Base-by-base conservation (phyloP, 176 grass and related monocot genomes). In the Zea mays region DNA sequence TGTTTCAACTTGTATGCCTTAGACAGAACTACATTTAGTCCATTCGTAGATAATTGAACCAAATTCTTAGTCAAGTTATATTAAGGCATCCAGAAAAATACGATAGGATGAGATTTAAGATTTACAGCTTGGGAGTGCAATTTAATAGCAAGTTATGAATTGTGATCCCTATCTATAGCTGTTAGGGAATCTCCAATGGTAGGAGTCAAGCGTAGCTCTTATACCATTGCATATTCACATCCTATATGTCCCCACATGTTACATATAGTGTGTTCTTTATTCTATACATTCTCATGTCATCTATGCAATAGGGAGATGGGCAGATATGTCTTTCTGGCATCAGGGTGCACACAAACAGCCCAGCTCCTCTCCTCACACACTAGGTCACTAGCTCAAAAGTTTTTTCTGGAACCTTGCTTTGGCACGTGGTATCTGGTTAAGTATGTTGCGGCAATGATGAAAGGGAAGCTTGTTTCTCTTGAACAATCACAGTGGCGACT, bases 381-480 rank as follows among this genome's bases (percentile, higher is more conserved):
- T 54, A 54, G 16, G 5, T 52, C 16, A 1, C 51, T 54, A 54
- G 16, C 15, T 52, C 14, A 52, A 17, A 17, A 5, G 10, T 6
- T 52, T 17, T 49, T 54, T 54, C 27, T 52, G 50, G 16, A 5
- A 52, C 17, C 14, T 52, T 0, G 6, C 16, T 55, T 15, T 1
- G 6, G 17, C 51, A 55, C 16, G 2, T n/a, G 51, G 51, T 16
- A 17, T 55, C n/a, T 37, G 0, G 38, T 74, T 74, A 56, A 36
- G 34, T 41, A 54, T 54, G 2, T 27, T 67, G 4, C 43, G 38
- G 8, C 12, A 8, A 35, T 50, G 41, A 48, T 61, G n/a, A 4
- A 48, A 13, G 8, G 51, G 14, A 69, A n/a, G 49, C 4, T 76
- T 68, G 17, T 75, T 75, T 58, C 41, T 76, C 52, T 41, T 65